Percentiles rank a stretch among this genome's conserved stretches.
Evolutionary conservation across 116 monocot genomes (phyloP).

Genomic region (Posidonia oceanica): DNA sequence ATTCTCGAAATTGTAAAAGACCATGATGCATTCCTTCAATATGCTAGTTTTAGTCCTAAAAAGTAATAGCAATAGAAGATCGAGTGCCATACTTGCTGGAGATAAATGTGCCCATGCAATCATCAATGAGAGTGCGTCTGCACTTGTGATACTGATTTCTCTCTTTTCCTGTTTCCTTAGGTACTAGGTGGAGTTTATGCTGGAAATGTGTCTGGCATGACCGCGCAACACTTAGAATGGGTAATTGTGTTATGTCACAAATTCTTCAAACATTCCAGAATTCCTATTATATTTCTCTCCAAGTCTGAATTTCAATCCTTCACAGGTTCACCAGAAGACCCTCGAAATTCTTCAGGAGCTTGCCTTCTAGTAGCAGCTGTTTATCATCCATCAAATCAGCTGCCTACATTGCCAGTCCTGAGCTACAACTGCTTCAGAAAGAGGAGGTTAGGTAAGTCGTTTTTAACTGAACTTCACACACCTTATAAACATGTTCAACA

Average conservation of each 20-base stretch:
- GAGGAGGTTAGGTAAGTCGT: too few relatives aligned
- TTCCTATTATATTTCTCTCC: neutral
- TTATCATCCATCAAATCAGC: neutral
- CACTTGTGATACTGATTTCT: neutral
- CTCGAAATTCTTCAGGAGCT: slow-evolving; percentile 89
- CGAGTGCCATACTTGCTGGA: too few relatives aligned
- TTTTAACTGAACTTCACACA: too few relatives aligned
- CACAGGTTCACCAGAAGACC: slow-evolving; percentile 81
- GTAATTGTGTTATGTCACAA: slow-evolving; percentile 10
- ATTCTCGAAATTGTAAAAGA: too few relatives aligned
- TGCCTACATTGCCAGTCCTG: neutral
- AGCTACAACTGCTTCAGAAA: too few relatives aligned
- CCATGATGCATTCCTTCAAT: too few relatives aligned
- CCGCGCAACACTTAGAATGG: slow-evolving; percentile 94
- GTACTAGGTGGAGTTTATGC: slow-evolving; percentile 83
- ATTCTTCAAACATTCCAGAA: neutral
- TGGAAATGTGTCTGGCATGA: slow-evolving; percentile 64
- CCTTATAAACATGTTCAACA: too few relatives aligned
- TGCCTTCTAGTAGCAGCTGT: slow-evolving; percentile 34
- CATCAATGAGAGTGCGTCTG: too few relatives aligned
- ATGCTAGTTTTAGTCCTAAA: too few relatives aligned
- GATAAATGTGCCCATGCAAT: too few relatives aligned
- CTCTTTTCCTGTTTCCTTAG: slow-evolving; percentile 12
- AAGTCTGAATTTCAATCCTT: neutral
- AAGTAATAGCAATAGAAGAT: too few relatives aligned